Percentiles rank a stretch among this genome's conserved stretches.
These are phyloP conservation scores for Tolypocladium tropicale DNA, from an alignment of 2,329 filamentous ascomycete genomes.

Conservation along the genomic window DNA sequence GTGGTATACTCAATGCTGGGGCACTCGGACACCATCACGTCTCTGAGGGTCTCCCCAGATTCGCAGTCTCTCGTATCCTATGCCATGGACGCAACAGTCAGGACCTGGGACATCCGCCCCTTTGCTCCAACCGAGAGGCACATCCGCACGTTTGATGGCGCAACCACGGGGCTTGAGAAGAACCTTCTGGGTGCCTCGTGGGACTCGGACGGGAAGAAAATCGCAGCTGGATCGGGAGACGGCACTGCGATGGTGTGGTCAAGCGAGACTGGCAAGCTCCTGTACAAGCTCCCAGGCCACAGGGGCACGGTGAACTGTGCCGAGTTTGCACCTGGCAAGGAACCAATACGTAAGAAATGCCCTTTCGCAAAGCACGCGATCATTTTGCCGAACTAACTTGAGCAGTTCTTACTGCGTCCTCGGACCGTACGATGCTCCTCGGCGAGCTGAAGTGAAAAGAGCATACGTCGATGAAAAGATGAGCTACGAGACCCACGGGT, in stretches of 20 bases:
- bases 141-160: slow-evolving; percentile 86
- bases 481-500: neutral
- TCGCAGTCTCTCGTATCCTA: slow-evolving; percentile 84
- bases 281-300: slow-evolving; percentile 93
- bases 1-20: slow-evolving; percentile 81
- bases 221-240: slow-evolving; percentile 83
- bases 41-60: slow-evolving; percentile 84
- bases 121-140: slow-evolving; percentile 84
- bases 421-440: slow-evolving; percentile 76
- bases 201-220: slow-evolving; percentile 75
- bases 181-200: slow-evolving; percentile 86
- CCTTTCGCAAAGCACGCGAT: neutral
- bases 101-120: slow-evolving; percentile 92
- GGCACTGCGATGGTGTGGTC: slow-evolving; percentile 91
- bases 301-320: slow-evolving; percentile 93
- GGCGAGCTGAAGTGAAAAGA: slow-evolving; percentile 58
- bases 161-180: slow-evolving; percentile 76
- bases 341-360: slow-evolving; percentile 70
- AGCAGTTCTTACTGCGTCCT: slow-evolving; percentile 78
- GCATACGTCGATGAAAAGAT: neutral
- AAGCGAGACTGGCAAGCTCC: slow-evolving; percentile 71
- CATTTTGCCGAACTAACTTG: slow-evolving; percentile 20
- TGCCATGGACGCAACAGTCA: slow-evolving; percentile 85
- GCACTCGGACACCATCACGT: slow-evolving; percentile 87
- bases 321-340: slow-evolving; percentile 74